Base-by-base conservation (phyloP, 139 green algal species). In the Chlorella sp. region DNA sequence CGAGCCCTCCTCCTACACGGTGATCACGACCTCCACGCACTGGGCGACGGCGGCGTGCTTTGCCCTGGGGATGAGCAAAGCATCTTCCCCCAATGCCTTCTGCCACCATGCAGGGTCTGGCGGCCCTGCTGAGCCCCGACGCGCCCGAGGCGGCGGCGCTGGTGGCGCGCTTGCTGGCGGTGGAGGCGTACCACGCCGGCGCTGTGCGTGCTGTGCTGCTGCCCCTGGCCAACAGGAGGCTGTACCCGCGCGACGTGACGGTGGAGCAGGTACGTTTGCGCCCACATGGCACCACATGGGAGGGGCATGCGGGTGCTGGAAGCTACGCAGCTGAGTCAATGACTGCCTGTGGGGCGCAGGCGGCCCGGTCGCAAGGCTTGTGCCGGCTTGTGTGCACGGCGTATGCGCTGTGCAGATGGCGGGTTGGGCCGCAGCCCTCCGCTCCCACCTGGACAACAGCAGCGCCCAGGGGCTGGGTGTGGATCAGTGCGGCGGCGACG, bases 131-230 rank as follows among this genome's bases (percentile, higher is more conserved):
- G n/a, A n/a, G n/a, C n/a, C n/a, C n/a, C n/a, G n/a, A n/a, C n/a
- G 55, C 20, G 4, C 17, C 55, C 27, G 55, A 64, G 55, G 55
- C 24, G 20, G 4, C 4, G 20, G 4, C 20, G 24, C 55, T 64
- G 24, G 55, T 30, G 55, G 24, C 55, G 24, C 55, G 24, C 22
- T 10, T 64, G 55, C 6, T 64, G 55, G 24, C 22, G 4, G 55
- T 64, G 55, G 55, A 64, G 55, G 55, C 20, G 55, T 64, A 64
- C 55, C 55, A 64, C 27, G 55, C 55, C 22, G 55, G 55, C 22
- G 55, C 55, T 10, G 55, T 64, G 55, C 55, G 55, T 10, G 17
- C 22, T 4, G 24, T 29, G 20, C 55, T 64, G 55, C 22, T 64
- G 22, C 55, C 55, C 55, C 6, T 27, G 24, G 55, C 24, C 55